A percentile compares a stretch with the other conserved stretches of the same genome.
phyloP scores from a whole-genome alignment of 177 flowering plant genomes.

The Vitis hybrid region DNA sequence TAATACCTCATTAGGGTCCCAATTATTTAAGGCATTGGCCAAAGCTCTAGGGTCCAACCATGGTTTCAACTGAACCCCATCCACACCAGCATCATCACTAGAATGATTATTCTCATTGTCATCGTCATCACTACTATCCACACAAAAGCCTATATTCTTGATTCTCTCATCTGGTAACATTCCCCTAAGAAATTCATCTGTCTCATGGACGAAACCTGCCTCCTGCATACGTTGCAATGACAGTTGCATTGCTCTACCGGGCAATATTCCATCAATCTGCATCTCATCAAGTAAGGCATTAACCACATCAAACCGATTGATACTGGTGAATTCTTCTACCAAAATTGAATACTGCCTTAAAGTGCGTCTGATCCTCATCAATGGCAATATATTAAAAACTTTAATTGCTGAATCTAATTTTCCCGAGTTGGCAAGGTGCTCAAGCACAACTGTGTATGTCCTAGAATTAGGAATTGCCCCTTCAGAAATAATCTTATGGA shows the following conservation, averaged over 20 bases:
- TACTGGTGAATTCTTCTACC: conserved; percentile 41
- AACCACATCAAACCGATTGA: conserved; percentile 49
- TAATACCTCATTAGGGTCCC: conserved; percentile 66
- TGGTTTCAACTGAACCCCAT: conserved; percentile 56
- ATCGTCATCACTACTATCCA: conserved; percentile 40
- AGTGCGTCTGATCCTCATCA: conserved; percentile 75
- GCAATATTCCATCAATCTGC: conserved; percentile 76
- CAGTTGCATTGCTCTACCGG: conserved; percentile 45
- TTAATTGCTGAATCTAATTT: conserved; percentile 57
- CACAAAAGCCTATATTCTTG: conserved; percentile 30
- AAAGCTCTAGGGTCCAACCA: conserved; percentile 93
- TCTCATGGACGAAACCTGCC: conserved; percentile 55
- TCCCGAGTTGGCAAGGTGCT: conserved; percentile 58
- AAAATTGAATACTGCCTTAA: conserved; percentile 58
- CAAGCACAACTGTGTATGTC: conserved; percentile 69
- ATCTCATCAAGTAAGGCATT: conserved; percentile 57
- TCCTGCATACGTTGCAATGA: conserved; percentile 51
- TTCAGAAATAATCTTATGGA: conserved; percentile 51
- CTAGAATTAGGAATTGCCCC: conserved; percentile 82
- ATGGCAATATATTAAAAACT: conserved; percentile 61
- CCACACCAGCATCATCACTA: conserved; percentile 16
- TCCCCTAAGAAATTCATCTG: conserved; percentile 45
- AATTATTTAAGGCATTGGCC: conserved; percentile 63
- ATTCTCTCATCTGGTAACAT: conserved; percentile 73
- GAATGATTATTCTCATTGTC: conserved; percentile 28